Evolutionary conservation across 306 rosid genomes (phyloP).

Genomic region (Argentina anserina): DNA sequence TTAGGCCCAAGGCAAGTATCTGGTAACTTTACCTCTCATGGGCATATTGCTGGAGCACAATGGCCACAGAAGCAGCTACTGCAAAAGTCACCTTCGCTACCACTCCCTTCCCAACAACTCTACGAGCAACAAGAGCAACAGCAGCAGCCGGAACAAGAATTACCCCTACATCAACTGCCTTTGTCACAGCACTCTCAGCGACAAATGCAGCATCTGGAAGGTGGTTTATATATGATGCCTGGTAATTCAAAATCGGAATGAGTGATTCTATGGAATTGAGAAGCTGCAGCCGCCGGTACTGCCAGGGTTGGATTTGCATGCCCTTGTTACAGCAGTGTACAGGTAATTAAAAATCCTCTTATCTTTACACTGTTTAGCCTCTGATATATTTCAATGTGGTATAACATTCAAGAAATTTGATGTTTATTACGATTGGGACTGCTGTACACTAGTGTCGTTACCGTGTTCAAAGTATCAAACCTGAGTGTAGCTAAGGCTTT

Average conservation of each 20-base stretch:
- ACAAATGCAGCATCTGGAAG: conserved; percentile 56
- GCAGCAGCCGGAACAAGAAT: conserved; percentile 44
- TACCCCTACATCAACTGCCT: conserved; percentile 43
- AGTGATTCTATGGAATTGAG: conserved; percentile 47
- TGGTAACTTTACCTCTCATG: conserved; percentile 57
- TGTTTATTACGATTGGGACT: neutral
- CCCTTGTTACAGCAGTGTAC: conserved; percentile 79
- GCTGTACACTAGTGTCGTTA: neutral
- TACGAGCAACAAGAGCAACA: conserved; percentile 44
- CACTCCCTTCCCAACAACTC: conserved; percentile 52
- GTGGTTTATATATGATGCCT: conserved; percentile 52
- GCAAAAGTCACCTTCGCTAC: conserved; percentile 51
- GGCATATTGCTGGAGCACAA: conserved; percentile 65
- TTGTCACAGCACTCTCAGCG: conserved; percentile 62
- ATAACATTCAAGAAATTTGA: neutral
- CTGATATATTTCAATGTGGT: conserved; percentile 11
- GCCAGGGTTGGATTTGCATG: conserved; percentile 45
- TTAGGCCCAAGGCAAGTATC: conserved; percentile 58
- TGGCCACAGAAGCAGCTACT: conserved; percentile 55
- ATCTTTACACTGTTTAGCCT: neutral
- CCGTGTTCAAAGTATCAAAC: neutral
- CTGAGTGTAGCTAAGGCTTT: too few relatives aligned
- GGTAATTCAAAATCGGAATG: conserved; percentile 69
- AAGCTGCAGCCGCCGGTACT: conserved; percentile 46
- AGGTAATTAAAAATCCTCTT: conserved; percentile 47